Percentiles rank a stretch among this genome's conserved stretches.
Conservation (phyloP, 345 rosid species). For the Eucalyptus cloeziana region DNA sequence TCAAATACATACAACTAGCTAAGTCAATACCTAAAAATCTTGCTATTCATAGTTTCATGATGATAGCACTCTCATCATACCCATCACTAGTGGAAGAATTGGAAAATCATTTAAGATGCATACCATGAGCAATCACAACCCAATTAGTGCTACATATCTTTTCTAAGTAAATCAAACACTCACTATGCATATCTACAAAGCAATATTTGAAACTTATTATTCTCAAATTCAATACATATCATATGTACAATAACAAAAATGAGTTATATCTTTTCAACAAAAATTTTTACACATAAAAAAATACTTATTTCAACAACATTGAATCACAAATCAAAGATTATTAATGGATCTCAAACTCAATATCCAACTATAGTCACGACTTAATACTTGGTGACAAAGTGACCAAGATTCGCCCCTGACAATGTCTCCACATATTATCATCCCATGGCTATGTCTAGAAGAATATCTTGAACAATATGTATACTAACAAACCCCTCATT, state of each 20-base stretch:
- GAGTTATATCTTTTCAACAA: neutral
- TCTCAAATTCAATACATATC: neutral
- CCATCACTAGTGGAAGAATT: neutral
- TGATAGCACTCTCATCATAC: neutral
- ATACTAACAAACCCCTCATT: neutral
- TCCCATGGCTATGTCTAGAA: neutral
- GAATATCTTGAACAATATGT: neutral
- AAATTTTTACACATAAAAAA: too few relatives aligned
- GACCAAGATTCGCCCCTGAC: accelerated
- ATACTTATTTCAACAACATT: neutral
- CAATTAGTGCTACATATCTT: neutral
- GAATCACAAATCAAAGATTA: neutral
- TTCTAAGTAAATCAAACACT: neutral
- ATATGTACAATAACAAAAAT: neutral
- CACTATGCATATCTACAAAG: neutral
- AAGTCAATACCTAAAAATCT: neutral
- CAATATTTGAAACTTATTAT: neutral
- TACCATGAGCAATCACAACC: neutral
- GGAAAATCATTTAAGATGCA: neutral
- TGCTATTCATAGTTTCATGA: neutral
- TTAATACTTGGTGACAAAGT: accelerated
- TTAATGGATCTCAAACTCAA: neutral
- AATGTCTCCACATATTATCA: neutral
- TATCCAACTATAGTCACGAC: neutral
- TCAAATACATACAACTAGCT: neutral